Evolutionary conservation across 2,329 filamentous ascomycete species (phyloP), one percentile per base, ranked within the genome.

Genomic region (Huntiella savannae): DNA sequence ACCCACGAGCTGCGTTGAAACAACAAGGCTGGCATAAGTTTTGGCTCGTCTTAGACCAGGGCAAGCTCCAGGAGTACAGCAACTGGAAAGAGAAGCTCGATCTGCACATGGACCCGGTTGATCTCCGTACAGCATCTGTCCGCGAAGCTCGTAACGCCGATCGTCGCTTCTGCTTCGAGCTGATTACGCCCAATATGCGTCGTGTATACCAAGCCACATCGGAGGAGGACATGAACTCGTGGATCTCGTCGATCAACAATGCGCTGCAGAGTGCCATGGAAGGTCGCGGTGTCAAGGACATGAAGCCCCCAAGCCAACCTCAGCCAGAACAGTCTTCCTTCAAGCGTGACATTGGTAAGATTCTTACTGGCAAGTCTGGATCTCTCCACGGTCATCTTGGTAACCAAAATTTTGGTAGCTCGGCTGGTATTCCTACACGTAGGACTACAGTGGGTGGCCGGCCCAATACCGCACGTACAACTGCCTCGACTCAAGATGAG

Each of bases 21-120:
- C 95, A 96, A 60, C 86, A 93, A 62, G 87, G 85, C 43, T 98
- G 91, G 91, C 91, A 98, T 62, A 98, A 98, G 83, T 98, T 96
- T 63, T 98, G 91, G 91, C 92, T 98, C 52, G 91, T 98, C 2
- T 70, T 98, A 39, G 92, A 96, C 59, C 87, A 94, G 61, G 91
- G 91, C 17, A 94, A 91, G 59, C 70, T 98, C 12, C 95, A 88
- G 1, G 91, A 98, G 58, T 98, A 98, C 62, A 94, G 87, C 59
- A 96, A 98, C 60, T 98, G 91, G 91, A 98, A 98, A 63, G 85
- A 98, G 59, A 88, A 77, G 59, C 73, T 98, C 17, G 91, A 98
- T 61, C 68, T 96, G 19, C 92, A 98, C 59, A 96, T 94, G 77
- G 91, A 96, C 2, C 91, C 91, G 0, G 96, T 98, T 53, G 92